Base-by-base conservation (phyloP, 1,284 basidiomycete species). In the Rhizoctonia solani region DNA sequence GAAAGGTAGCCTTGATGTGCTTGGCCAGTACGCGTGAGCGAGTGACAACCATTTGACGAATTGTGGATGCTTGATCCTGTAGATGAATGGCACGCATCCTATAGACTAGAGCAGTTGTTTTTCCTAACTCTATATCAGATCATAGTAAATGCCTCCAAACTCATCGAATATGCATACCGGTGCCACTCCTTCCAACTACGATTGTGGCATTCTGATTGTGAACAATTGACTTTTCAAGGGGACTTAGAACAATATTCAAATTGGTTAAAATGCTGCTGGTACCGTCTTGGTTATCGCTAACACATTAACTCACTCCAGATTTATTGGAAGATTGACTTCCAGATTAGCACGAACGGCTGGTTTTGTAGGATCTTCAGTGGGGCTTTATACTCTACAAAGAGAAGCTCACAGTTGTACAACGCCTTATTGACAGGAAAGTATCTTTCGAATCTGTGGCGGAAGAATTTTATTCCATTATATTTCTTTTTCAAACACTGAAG, bases 41-140 rank as follows among this genome's bases (percentile, higher is more conserved):
- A 16, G 61, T 66, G 4, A 66, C 61, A 46, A 54, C 44, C 14
- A 66, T 4, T n/a, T 66, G 61, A 4, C 61, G 61, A 14, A 44
- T 3, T 4, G 27, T 3, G 9, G 4, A 4, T 0, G 29, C 23
- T 11, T 11, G 4, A 11, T 39, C 21, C 14, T 23, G 34, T 5
- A 32, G 8, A 2, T 32, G 23, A 21, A 44, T 25, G 9, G 27
- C 32, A 4, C 42, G 11, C 41, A 66, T 54, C 27, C 46, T 54
- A 39, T 66, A 46, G 4, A 66, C 53, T 1, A 66, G 50, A 3
- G 61, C 61, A 1, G 61, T 66, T 0, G 61, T 66, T 37, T 66
- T 66, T 0, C 61, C 61, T 66, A 23, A 23, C 11, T 19, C 25
- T 0, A 1, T 25, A 32, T 14, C 32, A 13, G 6, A 16, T 29